Evolutionary conservation across 352 stramenopile genomes (phyloP).

Genomic region (Phytopythium helicoides): DNA sequence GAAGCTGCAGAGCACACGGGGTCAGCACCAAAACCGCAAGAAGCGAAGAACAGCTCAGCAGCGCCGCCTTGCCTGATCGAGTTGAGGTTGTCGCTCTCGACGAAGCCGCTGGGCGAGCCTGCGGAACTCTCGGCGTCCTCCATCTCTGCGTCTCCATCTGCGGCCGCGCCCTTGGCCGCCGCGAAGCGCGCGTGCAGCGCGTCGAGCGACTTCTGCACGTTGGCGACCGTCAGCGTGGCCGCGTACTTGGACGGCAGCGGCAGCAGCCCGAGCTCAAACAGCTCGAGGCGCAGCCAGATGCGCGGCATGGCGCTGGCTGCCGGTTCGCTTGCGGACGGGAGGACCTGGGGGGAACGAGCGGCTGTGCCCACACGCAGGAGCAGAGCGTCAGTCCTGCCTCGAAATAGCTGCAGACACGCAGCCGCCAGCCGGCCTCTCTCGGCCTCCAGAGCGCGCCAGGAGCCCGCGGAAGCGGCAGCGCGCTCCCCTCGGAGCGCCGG

Average conservation of each 20-base stretch:
- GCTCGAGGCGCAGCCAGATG: constrained; percentile 82
- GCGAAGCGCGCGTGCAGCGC: constrained; percentile 46
- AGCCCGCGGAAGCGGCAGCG: too few relatives aligned
- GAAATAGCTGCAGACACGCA: too few relatives aligned
- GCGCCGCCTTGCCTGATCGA: constrained; percentile 25
- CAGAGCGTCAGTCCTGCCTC: too few relatives aligned
- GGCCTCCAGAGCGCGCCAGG: too few relatives aligned
- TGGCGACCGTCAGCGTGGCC: constrained; percentile 53
- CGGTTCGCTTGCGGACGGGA: neutral
- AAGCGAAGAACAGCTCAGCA: too few relatives aligned
- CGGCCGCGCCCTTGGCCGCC: constrained; percentile 4
- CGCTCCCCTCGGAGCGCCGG: too few relatives aligned
- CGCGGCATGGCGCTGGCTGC: constrained; percentile 44
- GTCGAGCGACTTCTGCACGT: constrained; percentile 60
- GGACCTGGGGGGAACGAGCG: too few relatives aligned
- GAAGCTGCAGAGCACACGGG: constrained; percentile 22
- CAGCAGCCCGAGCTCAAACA: constrained; percentile 82
- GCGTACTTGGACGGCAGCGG: constrained; percentile 71
- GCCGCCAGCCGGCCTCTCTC: too few relatives aligned
- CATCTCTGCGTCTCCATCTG: constrained; percentile 10
- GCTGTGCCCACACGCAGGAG: too few relatives aligned
- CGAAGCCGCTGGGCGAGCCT: constrained; percentile 19
- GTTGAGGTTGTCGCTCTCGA: constrained; percentile 64
- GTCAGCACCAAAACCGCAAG: too few relatives aligned
- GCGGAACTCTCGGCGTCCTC: constrained; percentile 50